Base-by-base conservation (phyloP, 768 basidiomycete genomes). In the button mushroom (Agaricus bisporus) region DNA sequence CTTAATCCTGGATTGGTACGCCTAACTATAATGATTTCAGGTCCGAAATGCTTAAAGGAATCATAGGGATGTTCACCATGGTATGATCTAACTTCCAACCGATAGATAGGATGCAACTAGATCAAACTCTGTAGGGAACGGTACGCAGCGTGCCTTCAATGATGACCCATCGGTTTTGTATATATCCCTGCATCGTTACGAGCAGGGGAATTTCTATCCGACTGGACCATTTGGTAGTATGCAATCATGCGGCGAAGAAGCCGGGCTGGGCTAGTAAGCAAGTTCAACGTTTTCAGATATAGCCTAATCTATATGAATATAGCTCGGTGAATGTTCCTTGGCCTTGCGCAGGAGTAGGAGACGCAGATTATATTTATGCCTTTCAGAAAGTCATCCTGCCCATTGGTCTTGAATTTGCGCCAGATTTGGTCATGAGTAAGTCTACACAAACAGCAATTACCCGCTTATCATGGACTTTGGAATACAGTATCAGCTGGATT, bases 271-370 rank as follows among this genome's bases (percentile, higher is more conserved):
- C 69, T 92, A 77, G 95, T 95, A 70, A 66, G 88, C 76, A 17
- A 39, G 6, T 48, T n/a, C 12, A 14, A 14, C n/a, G 32, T 20
- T 47, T 29, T 22, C n/a, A 38, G 20, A 41, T 32, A 12, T 43
- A 22, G 49, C 41, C 15, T 8, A 32, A 39, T 3, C 29, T 25
- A 41, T 61, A 42, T 55, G 39, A 45, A 18, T 43, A 55, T 54
- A 98, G 93, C 64, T 92, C 88, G 46, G 92, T 99, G 60, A 99
- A 99, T 66, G 80, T 99, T 51, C 94, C 95, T 0, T 99, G 97
- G 95, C 91, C 93, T 7, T 77, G 79, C 49, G 71, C 68, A 37
- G 93, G 89, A 14, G 95, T 97, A 85, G 82, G 83, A 5, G 95
- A 99, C 64, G 91, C 91, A 12, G 97, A 99, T 64, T 99, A 99